These are phyloP conservation scores for Lactarius sp. DNA, from an alignment of 768 basidiomycete species.

Conservation along the genomic window DNA sequence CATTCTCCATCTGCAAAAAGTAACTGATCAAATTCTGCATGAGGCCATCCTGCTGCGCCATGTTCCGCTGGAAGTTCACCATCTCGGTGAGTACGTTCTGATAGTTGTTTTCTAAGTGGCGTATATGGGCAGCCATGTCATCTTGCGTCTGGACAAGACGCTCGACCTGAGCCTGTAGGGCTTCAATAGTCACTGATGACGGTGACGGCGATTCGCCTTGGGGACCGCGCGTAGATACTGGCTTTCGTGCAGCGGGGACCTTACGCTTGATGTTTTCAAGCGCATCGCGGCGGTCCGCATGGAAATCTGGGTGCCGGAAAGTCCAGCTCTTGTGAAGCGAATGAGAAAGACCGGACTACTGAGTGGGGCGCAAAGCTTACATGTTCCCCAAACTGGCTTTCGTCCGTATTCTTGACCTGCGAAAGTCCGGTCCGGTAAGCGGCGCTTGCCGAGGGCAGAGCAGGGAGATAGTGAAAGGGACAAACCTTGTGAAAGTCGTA, in stretches of 20 bases:
- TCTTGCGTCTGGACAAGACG: constrained; percentile 44
- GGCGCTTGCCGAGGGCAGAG: constrained; percentile 16
- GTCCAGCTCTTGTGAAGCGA: constrained; percentile 40
- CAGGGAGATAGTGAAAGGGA: constrained; percentile 12
- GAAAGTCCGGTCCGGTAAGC: constrained; percentile 18
- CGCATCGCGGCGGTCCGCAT: constrained; percentile 46
- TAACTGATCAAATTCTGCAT: constrained; percentile 80
- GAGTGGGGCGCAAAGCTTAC: constrained; percentile 34
- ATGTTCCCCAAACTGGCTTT: constrained; percentile 63
- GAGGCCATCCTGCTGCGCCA: constrained; percentile 80
- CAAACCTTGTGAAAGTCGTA: constrained; percentile 91
- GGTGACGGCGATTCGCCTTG: constrained; percentile 30
- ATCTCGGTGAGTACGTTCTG: constrained; percentile 66
- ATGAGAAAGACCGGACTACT: constrained; percentile 26
- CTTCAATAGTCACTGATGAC: constrained; percentile 31
- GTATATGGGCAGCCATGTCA: constrained; percentile 49
- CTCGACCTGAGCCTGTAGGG: constrained; percentile 48
- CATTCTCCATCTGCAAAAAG: constrained; percentile 66
- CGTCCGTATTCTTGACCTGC: constrained; percentile 80
- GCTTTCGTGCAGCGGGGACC: constrained; percentile 39
- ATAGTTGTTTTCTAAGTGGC: constrained; percentile 57
- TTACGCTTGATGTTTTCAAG: constrained; percentile 67
- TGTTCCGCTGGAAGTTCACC: constrained; percentile 64
- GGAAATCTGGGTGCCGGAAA: constrained; percentile 50
- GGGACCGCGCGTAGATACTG: constrained; percentile 24